These are phyloP conservation scores for Penicillium turbatum DNA, from an alignment of 495 filamentous ascomycete species.

Conservation along the genomic window DNA sequence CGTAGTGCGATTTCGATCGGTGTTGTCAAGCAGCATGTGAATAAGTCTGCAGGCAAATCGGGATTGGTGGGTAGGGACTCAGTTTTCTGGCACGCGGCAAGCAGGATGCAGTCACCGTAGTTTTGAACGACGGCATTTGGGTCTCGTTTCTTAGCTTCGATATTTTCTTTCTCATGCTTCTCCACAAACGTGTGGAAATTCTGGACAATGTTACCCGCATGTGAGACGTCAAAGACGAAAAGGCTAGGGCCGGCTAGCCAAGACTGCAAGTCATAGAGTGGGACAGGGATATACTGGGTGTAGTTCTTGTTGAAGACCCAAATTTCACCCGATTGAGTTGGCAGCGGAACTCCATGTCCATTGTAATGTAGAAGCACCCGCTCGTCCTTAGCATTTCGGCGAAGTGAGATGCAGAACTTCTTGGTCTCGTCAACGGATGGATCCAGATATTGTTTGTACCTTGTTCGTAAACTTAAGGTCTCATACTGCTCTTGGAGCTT, in stretches of 20 bases:
- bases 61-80: constrained; percentile 98
- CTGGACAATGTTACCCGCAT: constrained; percentile 89
- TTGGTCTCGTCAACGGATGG: constrained; percentile 96
- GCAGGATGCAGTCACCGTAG: constrained; percentile 77
- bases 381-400: constrained; percentile 91
- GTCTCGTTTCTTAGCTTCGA: constrained; percentile 65
- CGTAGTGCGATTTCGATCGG: constrained; percentile 95
- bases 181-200: constrained; percentile 93
- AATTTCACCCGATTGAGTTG: constrained; percentile 92
- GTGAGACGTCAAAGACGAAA: constrained; percentile 96
- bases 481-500: constrained; percentile 93
- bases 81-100: constrained; percentile 82
- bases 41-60: constrained; percentile 87
- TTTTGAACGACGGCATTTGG: constrained; percentile 66
- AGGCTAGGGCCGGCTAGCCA: constrained; percentile 96
- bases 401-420: constrained; percentile 84
- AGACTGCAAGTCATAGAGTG: constrained; percentile 88
- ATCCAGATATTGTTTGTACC: constrained; percentile 95
- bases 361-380: constrained; percentile 97
- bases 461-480: constrained; percentile 83
- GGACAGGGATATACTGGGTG: constrained; percentile 97
- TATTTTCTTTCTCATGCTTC: constrained; percentile 84
- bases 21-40: constrained; percentile 92
- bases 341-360: constrained; percentile 95
- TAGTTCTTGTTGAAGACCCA: constrained; percentile 99